Percentiles rank a stretch among this genome's conserved stretches.
phyloP scores from a whole-genome alignment of 2,329 filamentous ascomycete genomes.

The Cadophora luteo-olivacea region DNA sequence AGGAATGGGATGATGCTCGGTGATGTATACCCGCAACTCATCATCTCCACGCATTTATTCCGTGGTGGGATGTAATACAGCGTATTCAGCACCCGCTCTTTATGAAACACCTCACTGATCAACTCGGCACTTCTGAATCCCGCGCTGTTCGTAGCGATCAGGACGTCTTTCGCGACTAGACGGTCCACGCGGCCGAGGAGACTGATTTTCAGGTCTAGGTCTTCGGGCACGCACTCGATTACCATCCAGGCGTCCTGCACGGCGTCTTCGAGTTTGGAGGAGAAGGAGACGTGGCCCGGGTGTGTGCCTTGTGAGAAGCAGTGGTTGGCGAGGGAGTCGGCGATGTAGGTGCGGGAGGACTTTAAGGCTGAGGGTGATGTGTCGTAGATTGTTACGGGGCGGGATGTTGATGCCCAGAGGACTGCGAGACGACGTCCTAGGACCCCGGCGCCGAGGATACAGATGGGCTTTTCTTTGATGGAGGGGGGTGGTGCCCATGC shows the following conservation, averaged over 20 bases:
- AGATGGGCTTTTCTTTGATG: conserved; percentile 42
- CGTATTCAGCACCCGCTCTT: conserved; percentile 49
- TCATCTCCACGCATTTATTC: conserved; percentile 46
- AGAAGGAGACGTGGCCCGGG: conserved; percentile 27
- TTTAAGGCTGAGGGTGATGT: conserved; percentile 47
- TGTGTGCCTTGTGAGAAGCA: conserved; percentile 25
- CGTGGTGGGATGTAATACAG: conserved; percentile 48
- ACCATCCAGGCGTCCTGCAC: conserved; percentile 45
- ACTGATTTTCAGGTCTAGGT: conserved; percentile 48
- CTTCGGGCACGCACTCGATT: conserved; percentile 52
- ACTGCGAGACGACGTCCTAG: conserved; percentile 51
- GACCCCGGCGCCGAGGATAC: conserved; percentile 51
- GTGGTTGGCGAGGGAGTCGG: conserved; percentile 42
- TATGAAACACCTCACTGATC: conserved; percentile 45
- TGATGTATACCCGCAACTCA: conserved; percentile 46
- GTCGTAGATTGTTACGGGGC: conserved; percentile 52
- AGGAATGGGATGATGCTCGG: conserved; percentile 43
- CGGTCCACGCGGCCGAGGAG: conserved; percentile 50
- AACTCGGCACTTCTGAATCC: conserved; percentile 52
- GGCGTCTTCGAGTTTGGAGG: conserved; percentile 33
- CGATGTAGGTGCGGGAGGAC: conserved; percentile 49
- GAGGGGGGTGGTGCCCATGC: conserved; percentile 24
- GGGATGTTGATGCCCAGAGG: conserved; percentile 51
- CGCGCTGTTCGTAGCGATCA: conserved; percentile 55
- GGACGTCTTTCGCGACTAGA: conserved; percentile 44